These are phyloP conservation scores for Drosera spatulata DNA, from an alignment of 179 eudicot genomes.

Conservation along the genomic window DNA sequence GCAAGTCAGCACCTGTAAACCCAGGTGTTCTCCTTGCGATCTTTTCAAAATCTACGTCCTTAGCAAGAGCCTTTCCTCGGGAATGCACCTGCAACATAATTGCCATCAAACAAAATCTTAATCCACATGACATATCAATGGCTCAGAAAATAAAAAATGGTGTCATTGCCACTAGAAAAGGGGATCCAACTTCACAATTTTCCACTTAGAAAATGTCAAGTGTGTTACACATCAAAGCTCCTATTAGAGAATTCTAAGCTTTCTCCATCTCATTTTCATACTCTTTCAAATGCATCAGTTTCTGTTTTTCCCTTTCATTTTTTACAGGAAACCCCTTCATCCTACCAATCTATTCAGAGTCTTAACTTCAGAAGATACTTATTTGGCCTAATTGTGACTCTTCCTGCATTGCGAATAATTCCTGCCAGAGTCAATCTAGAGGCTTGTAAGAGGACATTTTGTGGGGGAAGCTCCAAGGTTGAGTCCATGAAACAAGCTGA, in stretches of 20 bases:
- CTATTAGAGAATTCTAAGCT: not conserved
- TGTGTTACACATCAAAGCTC: not conserved
- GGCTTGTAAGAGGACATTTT: too few species aligned
- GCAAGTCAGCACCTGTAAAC: constrained; percentile 96
- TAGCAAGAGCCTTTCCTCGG: constrained; percentile 91
- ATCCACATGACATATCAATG: not conserved
- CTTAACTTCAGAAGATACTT: too few species aligned
- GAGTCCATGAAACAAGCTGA: too few species aligned
- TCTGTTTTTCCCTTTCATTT: not conserved
- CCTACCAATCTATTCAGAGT: too few species aligned
- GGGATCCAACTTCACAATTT: not conserved
- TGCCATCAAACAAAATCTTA: not conserved
- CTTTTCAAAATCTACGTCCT: constrained; percentile 94
- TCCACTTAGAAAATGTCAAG: not conserved
- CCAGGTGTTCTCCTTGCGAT: constrained; percentile 97
- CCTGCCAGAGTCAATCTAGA: too few species aligned
- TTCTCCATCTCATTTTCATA: not conserved
- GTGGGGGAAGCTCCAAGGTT: too few species aligned
- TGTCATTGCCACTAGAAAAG: not conserved
- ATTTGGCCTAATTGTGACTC: too few species aligned
- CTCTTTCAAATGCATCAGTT: not conserved
- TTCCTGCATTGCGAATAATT: too few species aligned
- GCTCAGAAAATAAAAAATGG: not conserved
- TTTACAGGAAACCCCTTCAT: not conserved
- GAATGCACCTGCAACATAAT: constrained; percentile 64